Evolutionary conservation across 371 early-diverging fungal genomes (phyloP).

Genomic region (Aphelidium insulamus): DNA sequence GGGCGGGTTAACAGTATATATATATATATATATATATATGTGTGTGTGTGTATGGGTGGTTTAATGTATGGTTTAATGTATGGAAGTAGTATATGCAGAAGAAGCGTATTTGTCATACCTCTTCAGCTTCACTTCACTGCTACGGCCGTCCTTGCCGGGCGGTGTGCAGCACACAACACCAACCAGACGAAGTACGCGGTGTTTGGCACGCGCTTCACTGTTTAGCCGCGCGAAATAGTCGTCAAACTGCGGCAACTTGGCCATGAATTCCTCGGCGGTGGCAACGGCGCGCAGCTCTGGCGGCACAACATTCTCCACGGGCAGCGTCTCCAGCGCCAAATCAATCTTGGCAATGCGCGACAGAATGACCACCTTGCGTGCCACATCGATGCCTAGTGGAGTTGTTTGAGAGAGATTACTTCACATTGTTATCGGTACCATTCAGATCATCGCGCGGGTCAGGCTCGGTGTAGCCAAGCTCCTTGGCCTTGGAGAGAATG

Average conservation of each 20-base stretch:
- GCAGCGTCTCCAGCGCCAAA: conserved; percentile 43
- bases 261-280: conserved; percentile 61
- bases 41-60: too few relatives aligned
- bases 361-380: conserved; percentile 77
- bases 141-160: too few relatives aligned
- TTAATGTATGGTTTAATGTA: too few relatives aligned
- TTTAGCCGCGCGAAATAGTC: conserved; percentile 54
- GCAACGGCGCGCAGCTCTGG: conserved; percentile 41
- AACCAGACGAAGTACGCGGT: conserved; percentile 73
- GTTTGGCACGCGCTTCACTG: conserved; percentile 35
- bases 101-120: too few relatives aligned
- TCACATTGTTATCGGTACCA: too few relatives aligned
- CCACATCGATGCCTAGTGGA: conserved; percentile 98
- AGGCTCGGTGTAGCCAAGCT: conserved; percentile 89
- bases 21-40: too few relatives aligned
- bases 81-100: too few relatives aligned
- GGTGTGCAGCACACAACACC: too few relatives aligned
- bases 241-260: conserved; percentile 56
- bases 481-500: conserved; percentile 70
- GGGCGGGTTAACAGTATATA: background rate
- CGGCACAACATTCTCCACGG: conserved; percentile 87
- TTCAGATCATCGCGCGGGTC: conserved; percentile 95
- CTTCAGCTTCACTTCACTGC: too few relatives aligned
- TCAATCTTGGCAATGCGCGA: conserved; percentile 51
- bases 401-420: too few relatives aligned